Evolutionary conservation across 306 rosid species (phyloP).

Genomic region (Begonia loranthoides): DNA sequence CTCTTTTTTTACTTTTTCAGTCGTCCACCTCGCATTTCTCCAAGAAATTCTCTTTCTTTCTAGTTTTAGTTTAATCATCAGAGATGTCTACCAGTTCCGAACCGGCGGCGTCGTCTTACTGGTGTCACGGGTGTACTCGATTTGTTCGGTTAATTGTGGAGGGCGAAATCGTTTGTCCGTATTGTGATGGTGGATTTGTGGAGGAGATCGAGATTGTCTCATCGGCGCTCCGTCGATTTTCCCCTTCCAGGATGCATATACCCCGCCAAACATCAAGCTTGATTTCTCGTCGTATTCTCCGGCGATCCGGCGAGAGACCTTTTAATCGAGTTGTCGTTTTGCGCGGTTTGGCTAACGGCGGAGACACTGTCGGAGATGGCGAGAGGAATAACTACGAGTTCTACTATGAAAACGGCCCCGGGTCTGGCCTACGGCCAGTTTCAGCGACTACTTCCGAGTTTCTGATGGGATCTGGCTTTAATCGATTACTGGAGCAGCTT

Average conservation of each 20-base stretch:
- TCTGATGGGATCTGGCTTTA: constrained; percentile 52
- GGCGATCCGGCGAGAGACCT: constrained; percentile 31
- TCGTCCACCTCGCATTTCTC: too few species aligned
- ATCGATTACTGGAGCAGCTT: constrained; percentile 58
- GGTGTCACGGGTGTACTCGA: too few species aligned
- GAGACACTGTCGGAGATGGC: constrained; percentile 1
- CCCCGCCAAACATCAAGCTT: constrained; percentile 14
- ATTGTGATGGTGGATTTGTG: constrained; percentile 56
- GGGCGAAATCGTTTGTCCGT: constrained; percentile 32
- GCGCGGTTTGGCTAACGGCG: constrained; percentile 27
- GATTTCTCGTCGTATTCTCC: constrained; percentile 31
- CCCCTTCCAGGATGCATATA: constrained; percentile 11
- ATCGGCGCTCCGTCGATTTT: constrained; percentile 22
- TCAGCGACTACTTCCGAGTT: constrained; percentile 68
- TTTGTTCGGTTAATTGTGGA: not conserved
- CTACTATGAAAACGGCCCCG: constrained; percentile 61
- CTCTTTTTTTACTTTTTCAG: too few species aligned
- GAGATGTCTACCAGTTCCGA: too few species aligned
- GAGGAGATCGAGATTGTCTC: constrained; percentile 42
- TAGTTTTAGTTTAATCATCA: too few species aligned
- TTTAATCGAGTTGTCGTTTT: constrained; percentile 68
- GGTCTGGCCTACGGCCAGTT: constrained; percentile 53
- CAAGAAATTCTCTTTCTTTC: too few species aligned
- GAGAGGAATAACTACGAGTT: constrained; percentile 38
- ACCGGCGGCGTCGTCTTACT: too few species aligned